phyloP scores from a whole-genome alignment of 306 rosid genomes.

The Styphnolobium japonicum region DNA sequence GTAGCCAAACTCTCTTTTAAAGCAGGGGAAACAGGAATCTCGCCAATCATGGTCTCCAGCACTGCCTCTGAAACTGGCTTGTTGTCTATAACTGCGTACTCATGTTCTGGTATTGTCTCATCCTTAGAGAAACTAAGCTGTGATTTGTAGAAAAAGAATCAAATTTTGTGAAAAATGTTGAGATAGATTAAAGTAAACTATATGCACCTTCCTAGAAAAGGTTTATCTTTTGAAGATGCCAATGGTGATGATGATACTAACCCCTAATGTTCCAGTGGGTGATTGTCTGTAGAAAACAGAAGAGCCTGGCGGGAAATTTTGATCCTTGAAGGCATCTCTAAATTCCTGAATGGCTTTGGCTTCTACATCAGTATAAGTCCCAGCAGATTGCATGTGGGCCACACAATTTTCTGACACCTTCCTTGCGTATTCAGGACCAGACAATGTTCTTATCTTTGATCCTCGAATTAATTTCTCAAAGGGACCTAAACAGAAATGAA shows the following conservation, averaged over 20 bases:
- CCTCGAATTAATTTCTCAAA: constrained; percentile 65
- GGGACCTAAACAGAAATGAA: constrained; percentile 40
- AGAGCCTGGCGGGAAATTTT: constrained; percentile 52
- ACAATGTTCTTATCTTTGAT: constrained; percentile 44
- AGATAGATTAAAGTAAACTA: neutral
- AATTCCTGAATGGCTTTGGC: constrained; percentile 52
- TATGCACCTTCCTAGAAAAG: neutral
- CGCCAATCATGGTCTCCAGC: constrained; percentile 66
- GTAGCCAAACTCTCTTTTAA: constrained; percentile 59
- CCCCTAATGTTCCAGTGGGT: constrained; percentile 58
- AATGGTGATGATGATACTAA: constrained; percentile 14
- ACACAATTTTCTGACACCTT: constrained; percentile 62
- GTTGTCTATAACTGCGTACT: constrained; percentile 43
- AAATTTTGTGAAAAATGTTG: neutral
- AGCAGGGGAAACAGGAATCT: constrained; percentile 75
- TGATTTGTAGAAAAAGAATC: neutral
- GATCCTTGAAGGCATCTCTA: constrained; percentile 36
- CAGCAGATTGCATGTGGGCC: constrained; percentile 46
- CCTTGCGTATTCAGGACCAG: constrained; percentile 56
- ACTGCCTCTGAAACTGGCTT: constrained; percentile 62
- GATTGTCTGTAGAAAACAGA: constrained; percentile 58
- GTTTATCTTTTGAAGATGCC: neutral
- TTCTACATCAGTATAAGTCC: constrained; percentile 52
- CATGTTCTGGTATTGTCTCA: constrained; percentile 44
- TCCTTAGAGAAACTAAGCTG: constrained; percentile 75